Evolutionary conservation across 495 filamentous ascomycete genomes (phyloP).

Genomic region (Chaetomium tenue): DNA sequence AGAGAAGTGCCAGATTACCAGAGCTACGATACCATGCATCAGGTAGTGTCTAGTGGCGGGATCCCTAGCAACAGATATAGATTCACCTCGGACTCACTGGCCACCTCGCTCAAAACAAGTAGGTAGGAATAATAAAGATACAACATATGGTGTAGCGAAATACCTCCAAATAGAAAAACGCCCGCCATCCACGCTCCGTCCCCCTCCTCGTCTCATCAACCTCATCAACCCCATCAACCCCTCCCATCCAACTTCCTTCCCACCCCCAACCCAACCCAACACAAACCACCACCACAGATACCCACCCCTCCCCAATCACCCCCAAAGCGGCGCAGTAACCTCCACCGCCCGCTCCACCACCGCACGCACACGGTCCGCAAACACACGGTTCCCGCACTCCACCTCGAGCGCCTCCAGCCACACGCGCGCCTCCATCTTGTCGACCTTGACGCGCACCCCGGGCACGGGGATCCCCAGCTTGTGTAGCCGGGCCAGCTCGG

Average conservation of each 20-base stretch:
- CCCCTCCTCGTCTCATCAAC: background rate
- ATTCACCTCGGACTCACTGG: background rate
- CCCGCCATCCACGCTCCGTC: background rate
- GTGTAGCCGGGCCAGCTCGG: slow-evolving; percentile 66
- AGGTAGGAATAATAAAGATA: background rate
- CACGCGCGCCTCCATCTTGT: slow-evolving; percentile 81
- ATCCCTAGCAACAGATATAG: background rate
- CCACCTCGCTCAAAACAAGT: background rate
- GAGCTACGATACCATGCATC: too few relatives aligned
- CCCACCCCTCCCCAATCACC: slow-evolving; percentile 20
- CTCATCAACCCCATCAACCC: background rate
- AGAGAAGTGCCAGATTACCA: background rate
- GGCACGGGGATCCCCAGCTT: slow-evolving; percentile 82
- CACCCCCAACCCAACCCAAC: background rate
- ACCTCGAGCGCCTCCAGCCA: slow-evolving; percentile 91
- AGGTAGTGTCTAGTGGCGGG: too few relatives aligned
- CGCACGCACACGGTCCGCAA: slow-evolving; percentile 76
- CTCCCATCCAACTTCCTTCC: background rate
- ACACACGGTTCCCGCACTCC: slow-evolving; percentile 70
- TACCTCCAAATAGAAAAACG: background rate
- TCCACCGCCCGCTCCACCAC: slow-evolving; percentile 93
- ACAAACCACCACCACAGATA: background rate
- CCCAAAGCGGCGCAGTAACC: slow-evolving; percentile 74
- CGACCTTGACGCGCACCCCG: slow-evolving; percentile 80
- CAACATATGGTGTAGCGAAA: background rate